Evolutionary conservation across 352 stramenopile species (phyloP).

Genomic region (Phytophthora lateralis): DNA sequence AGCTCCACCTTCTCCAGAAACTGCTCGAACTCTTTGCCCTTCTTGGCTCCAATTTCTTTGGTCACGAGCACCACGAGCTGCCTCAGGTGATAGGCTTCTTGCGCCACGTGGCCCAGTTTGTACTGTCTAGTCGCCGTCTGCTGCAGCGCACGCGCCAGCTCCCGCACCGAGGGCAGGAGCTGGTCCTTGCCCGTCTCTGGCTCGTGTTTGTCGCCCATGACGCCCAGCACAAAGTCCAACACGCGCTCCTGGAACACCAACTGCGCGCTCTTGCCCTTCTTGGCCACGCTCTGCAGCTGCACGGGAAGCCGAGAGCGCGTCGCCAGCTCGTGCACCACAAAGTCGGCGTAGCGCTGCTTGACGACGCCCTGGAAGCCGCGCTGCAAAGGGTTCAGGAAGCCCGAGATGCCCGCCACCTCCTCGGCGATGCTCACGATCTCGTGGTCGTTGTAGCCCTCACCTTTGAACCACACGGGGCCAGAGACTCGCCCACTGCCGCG

Average conservation of each 20-base stretch:
- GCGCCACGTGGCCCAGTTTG: slow-evolving; percentile 33
- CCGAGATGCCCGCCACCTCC: slow-evolving; percentile 62
- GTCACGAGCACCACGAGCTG: slow-evolving; percentile 60
- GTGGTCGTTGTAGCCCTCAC: slow-evolving; percentile 69
- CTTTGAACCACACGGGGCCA: slow-evolving; percentile 53
- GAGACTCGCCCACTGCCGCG: slow-evolving; percentile 16
- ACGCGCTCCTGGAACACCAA: slow-evolving; percentile 48
- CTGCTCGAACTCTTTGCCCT: slow-evolving; percentile 74
- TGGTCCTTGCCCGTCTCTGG: slow-evolving; percentile 10
- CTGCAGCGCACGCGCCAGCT: slow-evolving; percentile 37
- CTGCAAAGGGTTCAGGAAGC: slow-evolving; percentile 44
- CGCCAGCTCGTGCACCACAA: slow-evolving; percentile 81
- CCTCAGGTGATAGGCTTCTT: slow-evolving; percentile 53
- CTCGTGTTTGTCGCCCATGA: neutral
- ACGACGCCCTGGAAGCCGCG: slow-evolving; percentile 68
- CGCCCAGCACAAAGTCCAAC: slow-evolving; percentile 34
- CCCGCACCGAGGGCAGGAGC: slow-evolving; percentile 20
- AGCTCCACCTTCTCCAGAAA: slow-evolving; percentile 68
- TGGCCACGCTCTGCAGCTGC: slow-evolving; percentile 40
- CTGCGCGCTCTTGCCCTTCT: slow-evolving; percentile 42
- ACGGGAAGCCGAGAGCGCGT: slow-evolving; percentile 31
- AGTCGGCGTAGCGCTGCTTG: slow-evolving; percentile 87
- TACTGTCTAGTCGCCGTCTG: slow-evolving; percentile 13
- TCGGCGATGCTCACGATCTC: slow-evolving; percentile 67
- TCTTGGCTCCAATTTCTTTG: slow-evolving; percentile 62